Conservation (phyloP, 2,329 filamentous ascomycete species). For the Corinectria fuckeliana region DNA sequence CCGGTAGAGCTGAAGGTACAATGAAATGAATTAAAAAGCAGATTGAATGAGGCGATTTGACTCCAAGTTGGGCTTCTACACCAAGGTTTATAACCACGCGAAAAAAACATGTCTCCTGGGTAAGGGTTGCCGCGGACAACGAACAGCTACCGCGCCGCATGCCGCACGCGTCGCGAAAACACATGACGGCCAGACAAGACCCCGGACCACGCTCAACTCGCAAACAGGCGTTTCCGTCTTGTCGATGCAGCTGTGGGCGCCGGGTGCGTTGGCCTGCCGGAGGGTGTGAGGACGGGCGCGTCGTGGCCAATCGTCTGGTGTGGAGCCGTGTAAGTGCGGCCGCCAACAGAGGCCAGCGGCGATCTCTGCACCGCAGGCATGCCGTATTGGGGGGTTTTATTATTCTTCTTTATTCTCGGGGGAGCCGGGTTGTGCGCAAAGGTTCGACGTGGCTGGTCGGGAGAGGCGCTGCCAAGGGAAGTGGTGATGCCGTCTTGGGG, state of each 20-base stretch:
- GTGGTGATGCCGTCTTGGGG: not conserved
- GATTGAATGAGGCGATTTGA: conserved; percentile 1
- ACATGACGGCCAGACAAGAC: conserved; percentile 25
- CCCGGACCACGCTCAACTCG: not conserved
- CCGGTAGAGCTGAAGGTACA: not conserved
- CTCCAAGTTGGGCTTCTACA: not conserved
- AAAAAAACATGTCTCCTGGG: not conserved
- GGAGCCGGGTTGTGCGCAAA: not conserved
- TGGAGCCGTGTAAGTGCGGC: conserved; percentile 1
- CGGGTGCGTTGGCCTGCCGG: conserved; percentile 10
- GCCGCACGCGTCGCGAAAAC: conserved; percentile 32
- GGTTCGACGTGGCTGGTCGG: conserved; percentile 9
- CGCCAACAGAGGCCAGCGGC: not conserved
- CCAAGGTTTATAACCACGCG: conserved; percentile 8
- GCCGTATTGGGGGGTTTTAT: not conserved
- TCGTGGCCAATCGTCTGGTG: conserved; percentile 19
- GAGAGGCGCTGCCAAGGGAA: not conserved
- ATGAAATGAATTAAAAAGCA: not conserved
- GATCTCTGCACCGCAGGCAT: not conserved
- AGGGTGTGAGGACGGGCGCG: conserved; percentile 13
- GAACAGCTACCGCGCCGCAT: conserved; percentile 14
- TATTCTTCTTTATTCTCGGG: not conserved
- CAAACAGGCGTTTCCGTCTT: conserved; percentile 19
- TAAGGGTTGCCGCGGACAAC: conserved; percentile 22
- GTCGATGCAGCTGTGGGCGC: conserved; percentile 7